Conservation (phyloP, 2,329 filamentous ascomycete species). For the Seiridium unicorne region DNA sequence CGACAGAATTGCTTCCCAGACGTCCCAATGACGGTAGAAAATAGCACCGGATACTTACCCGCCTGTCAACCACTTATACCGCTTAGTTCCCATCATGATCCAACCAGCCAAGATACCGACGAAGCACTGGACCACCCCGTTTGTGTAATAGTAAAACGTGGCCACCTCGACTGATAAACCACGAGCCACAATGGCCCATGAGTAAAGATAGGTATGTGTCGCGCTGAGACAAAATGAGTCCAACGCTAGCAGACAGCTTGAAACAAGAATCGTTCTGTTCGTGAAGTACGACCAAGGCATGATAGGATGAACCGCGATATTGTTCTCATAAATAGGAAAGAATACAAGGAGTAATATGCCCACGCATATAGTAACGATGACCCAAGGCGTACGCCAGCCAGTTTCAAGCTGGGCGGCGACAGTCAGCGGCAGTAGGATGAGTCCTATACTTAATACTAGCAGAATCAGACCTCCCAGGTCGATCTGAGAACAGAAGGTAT, state of each 20-base stretch:
- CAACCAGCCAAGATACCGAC: slow-evolving; percentile 4
- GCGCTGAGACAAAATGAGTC: slow-evolving; percentile 5
- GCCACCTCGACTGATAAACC: slow-evolving; percentile 1
- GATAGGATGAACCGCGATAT: slow-evolving; percentile 7
- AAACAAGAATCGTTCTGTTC: slow-evolving; percentile 4
- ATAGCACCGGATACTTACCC: no score
- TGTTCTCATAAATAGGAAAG: slow-evolving; percentile 8
- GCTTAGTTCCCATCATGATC: slow-evolving; percentile 5
- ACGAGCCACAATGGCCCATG: slow-evolving; percentile 7
- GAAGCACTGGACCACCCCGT: slow-evolving; percentile 7
- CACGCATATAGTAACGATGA: slow-evolving; percentile 8
- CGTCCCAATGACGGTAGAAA: no score
- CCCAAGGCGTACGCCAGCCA: slow-evolving; percentile 5
- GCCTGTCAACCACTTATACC: slow-evolving; percentile 11
- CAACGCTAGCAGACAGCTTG: neutral
- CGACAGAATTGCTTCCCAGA: no score
- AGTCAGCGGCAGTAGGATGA: slow-evolving; percentile 10
- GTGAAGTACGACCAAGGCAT: slow-evolving; percentile 4
- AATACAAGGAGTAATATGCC: neutral
- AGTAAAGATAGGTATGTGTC: slow-evolving; percentile 11
- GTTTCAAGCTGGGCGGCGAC: neutral
- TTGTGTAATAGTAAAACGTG: slow-evolving; percentile 24
- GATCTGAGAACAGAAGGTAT: slow-evolving; percentile 32
- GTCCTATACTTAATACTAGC: slow-evolving; percentile 4
- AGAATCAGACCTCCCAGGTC: slow-evolving; percentile 22